These are phyloP conservation scores for Alternaria sp. DNA, from an alignment of 2,329 filamentous ascomycete species.

Conservation along the genomic window DNA sequence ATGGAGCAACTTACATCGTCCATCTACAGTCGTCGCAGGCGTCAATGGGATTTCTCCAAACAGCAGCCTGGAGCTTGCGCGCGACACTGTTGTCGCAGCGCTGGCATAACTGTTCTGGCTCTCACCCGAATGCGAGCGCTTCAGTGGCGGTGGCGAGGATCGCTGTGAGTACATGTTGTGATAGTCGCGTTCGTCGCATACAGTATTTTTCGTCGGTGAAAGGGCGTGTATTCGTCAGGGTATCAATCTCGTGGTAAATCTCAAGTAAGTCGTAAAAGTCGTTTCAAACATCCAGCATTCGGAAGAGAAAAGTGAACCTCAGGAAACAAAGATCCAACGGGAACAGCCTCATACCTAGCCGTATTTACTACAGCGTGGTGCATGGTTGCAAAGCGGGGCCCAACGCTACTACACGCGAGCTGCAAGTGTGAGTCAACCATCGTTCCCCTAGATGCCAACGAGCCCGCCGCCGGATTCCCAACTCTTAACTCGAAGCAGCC, in stretches of 20 bases:
- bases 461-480: conserved; percentile 24
- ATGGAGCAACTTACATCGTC: conserved; percentile 46
- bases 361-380: conserved; percentile 42
- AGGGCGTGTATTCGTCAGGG: conserved; percentile 13
- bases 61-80: conserved; percentile 53
- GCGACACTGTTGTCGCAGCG: conserved; percentile 47
- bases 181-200: conserved; percentile 30
- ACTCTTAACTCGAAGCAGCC: conserved; percentile 40
- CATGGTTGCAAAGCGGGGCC: conserved; percentile 29
- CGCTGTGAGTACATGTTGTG: conserved; percentile 46
- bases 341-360: conserved; percentile 27
- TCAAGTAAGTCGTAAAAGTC: conserved; percentile 28
- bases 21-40: conserved; percentile 49
- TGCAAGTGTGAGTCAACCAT: conserved; percentile 56
- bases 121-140: conserved; percentile 49
- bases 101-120: conserved; percentile 50
- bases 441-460: conserved; percentile 23
- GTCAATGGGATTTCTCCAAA: conserved; percentile 61
- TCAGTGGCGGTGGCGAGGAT: conserved; percentile 48
- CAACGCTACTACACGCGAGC: conserved; percentile 43
- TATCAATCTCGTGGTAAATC: conserved; percentile 25
- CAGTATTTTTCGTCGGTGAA: conserved; percentile 9
- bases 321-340: conserved; percentile 28
- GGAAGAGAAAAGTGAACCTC: conserved; percentile 35
- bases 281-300: conserved; percentile 33